phyloP scores from a whole-genome alignment of 805 yeast genomes.

The Blastobotrys terrestris region DNA sequence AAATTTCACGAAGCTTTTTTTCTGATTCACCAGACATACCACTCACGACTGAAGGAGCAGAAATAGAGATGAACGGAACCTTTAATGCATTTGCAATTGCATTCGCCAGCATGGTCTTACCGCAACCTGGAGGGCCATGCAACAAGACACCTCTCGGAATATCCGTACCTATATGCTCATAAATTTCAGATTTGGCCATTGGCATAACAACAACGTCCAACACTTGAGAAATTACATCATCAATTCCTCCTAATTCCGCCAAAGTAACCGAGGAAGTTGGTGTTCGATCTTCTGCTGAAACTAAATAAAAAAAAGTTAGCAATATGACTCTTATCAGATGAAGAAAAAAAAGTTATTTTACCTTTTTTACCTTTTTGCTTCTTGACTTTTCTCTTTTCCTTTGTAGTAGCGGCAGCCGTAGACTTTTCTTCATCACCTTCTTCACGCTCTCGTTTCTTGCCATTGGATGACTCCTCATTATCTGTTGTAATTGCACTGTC shows the following conservation, averaged over 20 bases:
- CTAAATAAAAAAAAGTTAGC: slow-evolving; percentile 20
- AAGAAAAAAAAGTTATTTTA: slow-evolving; percentile 9
- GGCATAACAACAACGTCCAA: slow-evolving; percentile 92
- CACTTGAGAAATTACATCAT: slow-evolving; percentile 72
- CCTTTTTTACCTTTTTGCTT: slow-evolving; percentile 14
- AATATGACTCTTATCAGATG: slow-evolving; percentile 27
- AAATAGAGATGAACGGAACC: slow-evolving; percentile 83
- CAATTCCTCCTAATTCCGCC: slow-evolving; percentile 83
- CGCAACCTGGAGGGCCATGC: slow-evolving; percentile 99
- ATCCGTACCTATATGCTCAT: slow-evolving; percentile 79
- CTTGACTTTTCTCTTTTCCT: slow-evolving; percentile 12
- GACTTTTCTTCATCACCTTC: slow-evolving; percentile 4
- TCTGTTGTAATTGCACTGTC: slow-evolving; percentile 5
- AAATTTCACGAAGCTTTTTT: slow-evolving; percentile 84
- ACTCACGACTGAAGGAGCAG: slow-evolving; percentile 94
- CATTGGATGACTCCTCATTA: not conserved
- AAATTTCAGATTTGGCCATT: slow-evolving; percentile 88
- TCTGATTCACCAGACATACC: slow-evolving; percentile 99
- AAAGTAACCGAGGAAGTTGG: slow-evolving; percentile 54
- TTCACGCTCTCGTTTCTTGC: not conserved
- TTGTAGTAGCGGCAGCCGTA: too few relatives aligned
- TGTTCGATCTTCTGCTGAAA: slow-evolving; percentile 53
- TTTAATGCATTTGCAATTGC: slow-evolving; percentile 93
- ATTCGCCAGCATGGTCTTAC: slow-evolving; percentile 93
- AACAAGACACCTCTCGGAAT: slow-evolving; percentile 90